Evolutionary conservation across 192 early-diverging fungal species (phyloP), one percentile per base, ranked within the genome.

Genomic region (Gamsiella multidivaricata): DNA sequence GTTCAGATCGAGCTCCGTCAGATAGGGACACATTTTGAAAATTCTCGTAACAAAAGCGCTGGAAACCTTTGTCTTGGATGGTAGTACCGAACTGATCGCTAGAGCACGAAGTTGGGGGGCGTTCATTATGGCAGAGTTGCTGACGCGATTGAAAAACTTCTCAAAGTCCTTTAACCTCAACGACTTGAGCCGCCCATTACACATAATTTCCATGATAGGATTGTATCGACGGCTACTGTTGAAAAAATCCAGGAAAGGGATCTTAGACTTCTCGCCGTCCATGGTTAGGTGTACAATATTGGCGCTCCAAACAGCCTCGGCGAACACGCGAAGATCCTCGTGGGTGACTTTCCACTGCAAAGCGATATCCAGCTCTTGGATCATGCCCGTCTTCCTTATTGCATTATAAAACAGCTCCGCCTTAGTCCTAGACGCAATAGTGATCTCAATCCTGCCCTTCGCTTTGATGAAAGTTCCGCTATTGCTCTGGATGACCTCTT

Each of bases 371-470:
- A 67, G 37, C 7, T 34, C 32, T 15, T 57, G 54, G 28, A 57
- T 32, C 10, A 11, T 6, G 1, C 43, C 1, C 3, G 65, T 33
- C n/a, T 67, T 67, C 3, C 31, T 15, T 6, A 67, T 15, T 10
- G 50, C 65, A 3, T 26, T n/a, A 29, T 56, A 67, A 32, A 67
- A 57, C 22, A 49, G 65, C 26, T 57, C 36, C 9, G 65, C 54
- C 32, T n/a, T 2, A 23, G 43, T 28, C 7, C 42, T 67, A 15
- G 50, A 53, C 3, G 3, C 2, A 28, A 57, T 22, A 1, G 15
- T 57, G n/a, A 67, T 56, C 1, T 29, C 23, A 31, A 67, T 26
- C 14, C 12, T 46, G 8, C 65, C 61, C 17, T 39, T 29, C 5
- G 33, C 20, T 31, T 29, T n/a, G 25, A n/a, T 6, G 28, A 65